Evolutionary conservation across 2,329 filamentous ascomycete species (phyloP).

Genomic region (Arthrobotrys megalospora): DNA sequence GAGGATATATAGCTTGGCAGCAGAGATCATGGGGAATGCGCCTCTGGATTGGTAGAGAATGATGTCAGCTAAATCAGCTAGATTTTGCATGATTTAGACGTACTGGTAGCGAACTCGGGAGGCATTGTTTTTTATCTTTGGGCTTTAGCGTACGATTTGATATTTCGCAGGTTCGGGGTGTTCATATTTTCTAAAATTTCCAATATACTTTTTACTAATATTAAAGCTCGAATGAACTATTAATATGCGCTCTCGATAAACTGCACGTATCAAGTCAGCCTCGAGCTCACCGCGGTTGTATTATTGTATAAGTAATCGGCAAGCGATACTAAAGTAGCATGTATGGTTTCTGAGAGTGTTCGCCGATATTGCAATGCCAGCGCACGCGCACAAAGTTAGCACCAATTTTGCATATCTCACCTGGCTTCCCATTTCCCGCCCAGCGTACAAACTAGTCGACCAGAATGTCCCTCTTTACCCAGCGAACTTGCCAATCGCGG

Average conservation of each 20-base stretch:
- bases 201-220: not conserved
- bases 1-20: constrained; percentile 38
- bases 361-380: no score
- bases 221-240: no score
- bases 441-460: not conserved
- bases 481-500: not conserved
- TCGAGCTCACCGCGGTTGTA: no score
- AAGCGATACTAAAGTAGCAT: no score
- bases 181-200: not conserved
- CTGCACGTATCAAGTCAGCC: no score
- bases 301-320: no score
- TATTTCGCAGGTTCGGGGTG: not conserved
- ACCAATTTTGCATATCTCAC: no score
- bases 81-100: not conserved
- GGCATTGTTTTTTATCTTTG: no score
- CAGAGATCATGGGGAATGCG: constrained; percentile 33
- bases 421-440: not conserved
- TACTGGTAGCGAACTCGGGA: not conserved
- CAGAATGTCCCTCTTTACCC: not conserved
- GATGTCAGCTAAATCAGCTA: no score
- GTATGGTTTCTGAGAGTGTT: no score
- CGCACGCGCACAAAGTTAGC: no score
- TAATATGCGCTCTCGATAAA: no score
- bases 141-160: not conserved
- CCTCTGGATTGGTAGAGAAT: constrained; percentile 12